Base-by-base conservation (phyloP, 2,329 filamentous ascomycete species). In the Colletotrichum salicis region DNA sequence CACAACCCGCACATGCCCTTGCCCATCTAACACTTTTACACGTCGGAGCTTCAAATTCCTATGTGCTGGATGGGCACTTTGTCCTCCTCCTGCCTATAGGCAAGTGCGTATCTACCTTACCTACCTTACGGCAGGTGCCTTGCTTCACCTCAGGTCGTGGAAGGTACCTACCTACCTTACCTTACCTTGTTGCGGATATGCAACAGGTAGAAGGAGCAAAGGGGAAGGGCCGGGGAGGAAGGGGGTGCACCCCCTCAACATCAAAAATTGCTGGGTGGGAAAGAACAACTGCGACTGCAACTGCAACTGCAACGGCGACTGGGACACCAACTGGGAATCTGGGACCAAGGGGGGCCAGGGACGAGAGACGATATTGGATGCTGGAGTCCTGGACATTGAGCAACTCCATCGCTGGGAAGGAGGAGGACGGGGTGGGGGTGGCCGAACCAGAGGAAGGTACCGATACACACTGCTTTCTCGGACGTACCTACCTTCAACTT, bases 291-390 rank as follows among this genome's bases (percentile, higher is more conserved):
- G 15, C 37, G 37, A 41, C 58, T 61, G 58, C 58, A 61, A 45
- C 87, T 0, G 87, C 87, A 11, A 89, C 87, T 2, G 87, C 84
- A 2, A 85, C 84, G 1, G 68, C 35, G 27, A 82, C 81, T 1
- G 81, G 83, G 52, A 82, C 81, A 68, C 54, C 59, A 37, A 58
- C 37, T 48, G 22, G 15, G 66, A 58, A 64, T 68, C 59, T 35
- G 55, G 61, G 62, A 66, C 67, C 5, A 51, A 37, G 59, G n/a
- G 67, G 37, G 37, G 35, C 45, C 19, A 59, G 56, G 63, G 41
- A 55, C 62, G 33, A 66, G 27, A 19, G 27, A 51, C 27, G 41
- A 62, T 41, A 41, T 41, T 48, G 19, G 31, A 62, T 45, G 29
- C 22, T 61, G 15, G 15, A 31, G 52, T 45, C 29, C 22, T 61